Percentiles rank a stretch among this genome's conserved stretches.
These are phyloP conservation scores for Curvularia verruculosa DNA, from an alignment of 2,329 filamentous ascomycete species.

Conservation along the genomic window DNA sequence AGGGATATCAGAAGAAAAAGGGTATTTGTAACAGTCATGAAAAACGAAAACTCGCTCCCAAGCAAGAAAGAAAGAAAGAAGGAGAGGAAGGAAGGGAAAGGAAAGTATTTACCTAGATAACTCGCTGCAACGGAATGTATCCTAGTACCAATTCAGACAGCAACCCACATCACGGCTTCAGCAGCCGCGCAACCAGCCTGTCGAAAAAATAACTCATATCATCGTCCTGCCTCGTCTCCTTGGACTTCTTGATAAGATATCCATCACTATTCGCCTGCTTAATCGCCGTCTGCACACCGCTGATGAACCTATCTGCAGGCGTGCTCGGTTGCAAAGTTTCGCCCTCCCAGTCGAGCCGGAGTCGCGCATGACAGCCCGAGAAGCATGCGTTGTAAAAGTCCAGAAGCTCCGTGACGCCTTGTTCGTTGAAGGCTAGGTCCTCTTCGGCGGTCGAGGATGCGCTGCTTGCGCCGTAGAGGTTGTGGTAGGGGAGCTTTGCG, in stretches of 20 bases:
- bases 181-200: slow-evolving; percentile 42
- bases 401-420: slow-evolving; percentile 37
- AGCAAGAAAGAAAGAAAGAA: background rate
- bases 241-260: slow-evolving; percentile 34
- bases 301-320: slow-evolving; percentile 37
- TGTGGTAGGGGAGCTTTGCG: slow-evolving; percentile 45
- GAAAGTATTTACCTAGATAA: no score
- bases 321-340: slow-evolving; percentile 18
- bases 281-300: slow-evolving; percentile 35
- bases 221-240: slow-evolving; percentile 25
- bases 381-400: slow-evolving; percentile 46
- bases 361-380: slow-evolving; percentile 39
- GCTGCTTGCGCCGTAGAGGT: slow-evolving; percentile 9
- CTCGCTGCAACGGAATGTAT: background rate
- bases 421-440: slow-evolving; percentile 27
- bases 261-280: slow-evolving; percentile 21
- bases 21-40: slow-evolving; percentile 6
- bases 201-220: slow-evolving; percentile 50
- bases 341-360: slow-evolving; percentile 39
- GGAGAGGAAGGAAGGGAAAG: no score
- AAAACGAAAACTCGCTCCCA: background rate
- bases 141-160: no score
- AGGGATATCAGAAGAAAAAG: slow-evolving; percentile 5
- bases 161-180: slow-evolving; percentile 17
- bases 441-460: slow-evolving; percentile 11